Evolutionary conservation across 2,329 filamentous ascomycete species (phyloP), one percentile per base, ranked within the genome.

Genomic region (Periconia macrospinosa): DNA sequence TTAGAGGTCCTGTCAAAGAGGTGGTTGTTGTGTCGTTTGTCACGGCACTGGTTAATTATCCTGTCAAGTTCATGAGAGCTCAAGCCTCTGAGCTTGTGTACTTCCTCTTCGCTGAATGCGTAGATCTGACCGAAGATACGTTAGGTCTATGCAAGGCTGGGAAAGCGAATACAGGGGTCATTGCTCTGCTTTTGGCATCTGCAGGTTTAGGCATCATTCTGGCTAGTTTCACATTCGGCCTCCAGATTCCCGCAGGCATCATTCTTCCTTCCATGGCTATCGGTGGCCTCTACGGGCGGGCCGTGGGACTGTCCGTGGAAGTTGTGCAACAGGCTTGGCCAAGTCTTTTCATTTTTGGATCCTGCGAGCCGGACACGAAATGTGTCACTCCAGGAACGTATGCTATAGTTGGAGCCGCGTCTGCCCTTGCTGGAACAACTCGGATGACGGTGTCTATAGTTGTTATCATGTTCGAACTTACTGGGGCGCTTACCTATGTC

Each of bases 401-500:
- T 70, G 94, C 94, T 58, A 96, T 99, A 65, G 89, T 99, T 57
- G 94, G 94, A 33, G 94, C 94, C 0, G 93, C 94, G 0, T 92
- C 94, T 3, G 91, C 93, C n/a, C 85, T 99, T 1, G 91, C 90
- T 6, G 94, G 94, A 45, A 91, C 95, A 35, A 97, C 93, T 17
- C 86, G 93, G 62, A 95, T 99, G 87, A 99, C 94, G 0, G 92
- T 97, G 11, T 97, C 92, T 13, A 97, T 99, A 61, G 93, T 99
- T 5, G 94, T 97, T 67, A 99, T 99, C 77, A 97, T 97, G 89
- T 99, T 99, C 69, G 94, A 99, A 78, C 86, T 99, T 52, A 99
- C 94, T 0, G 94, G 94, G 49, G 94, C 94, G 1, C 82, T 99
- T 27, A 96, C 92, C 1, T 97, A 97, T 70, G 93, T 99, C 46